Evolutionary conservation across 169 alveolate genomes (phyloP).

Genomic region (Amoebophrya sp.): DNA sequence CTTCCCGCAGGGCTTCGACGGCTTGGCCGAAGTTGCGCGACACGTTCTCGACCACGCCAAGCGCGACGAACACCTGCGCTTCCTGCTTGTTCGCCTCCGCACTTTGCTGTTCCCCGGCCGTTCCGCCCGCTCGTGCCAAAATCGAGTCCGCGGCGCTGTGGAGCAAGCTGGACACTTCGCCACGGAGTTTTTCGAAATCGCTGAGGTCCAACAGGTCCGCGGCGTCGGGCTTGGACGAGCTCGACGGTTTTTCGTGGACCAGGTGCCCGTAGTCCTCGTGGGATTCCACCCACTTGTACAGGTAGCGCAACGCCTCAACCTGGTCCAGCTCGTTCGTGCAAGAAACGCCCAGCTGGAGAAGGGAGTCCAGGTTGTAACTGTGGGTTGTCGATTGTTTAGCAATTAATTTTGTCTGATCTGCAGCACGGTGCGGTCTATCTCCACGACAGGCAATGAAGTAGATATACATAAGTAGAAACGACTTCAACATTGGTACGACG

Average conservation of each 20-base stretch:
- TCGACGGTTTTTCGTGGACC: no score
- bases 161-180: constrained; percentile 52
- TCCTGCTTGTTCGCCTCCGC: constrained; percentile 35
- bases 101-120: neutral
- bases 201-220: neutral
- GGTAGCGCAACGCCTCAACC: constrained; percentile 57
- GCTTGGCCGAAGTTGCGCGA: constrained; percentile 68
- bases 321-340: constrained; percentile 70
- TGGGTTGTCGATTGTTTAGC: constrained; percentile 40
- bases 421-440: neutral
- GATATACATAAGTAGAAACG: no score
- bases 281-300: constrained; percentile 47
- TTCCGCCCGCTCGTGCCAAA: constrained; percentile 49
- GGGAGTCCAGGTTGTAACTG: constrained; percentile 56
- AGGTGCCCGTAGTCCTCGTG: constrained; percentile 50
- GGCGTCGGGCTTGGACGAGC: no score
- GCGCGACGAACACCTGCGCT: constrained; percentile 57
- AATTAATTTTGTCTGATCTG: neutral
- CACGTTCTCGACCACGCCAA: constrained; percentile 76
- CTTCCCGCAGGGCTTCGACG: constrained; percentile 43
- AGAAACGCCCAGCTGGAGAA: constrained; percentile 70
- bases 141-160: constrained; percentile 47
- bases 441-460: no score
- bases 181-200: constrained; percentile 48
- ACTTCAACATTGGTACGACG: no score